These are phyloP conservation scores for Pseudogymnoascus sp. DNA, from an alignment of 2,329 filamentous ascomycete species.

Conservation along the genomic window DNA sequence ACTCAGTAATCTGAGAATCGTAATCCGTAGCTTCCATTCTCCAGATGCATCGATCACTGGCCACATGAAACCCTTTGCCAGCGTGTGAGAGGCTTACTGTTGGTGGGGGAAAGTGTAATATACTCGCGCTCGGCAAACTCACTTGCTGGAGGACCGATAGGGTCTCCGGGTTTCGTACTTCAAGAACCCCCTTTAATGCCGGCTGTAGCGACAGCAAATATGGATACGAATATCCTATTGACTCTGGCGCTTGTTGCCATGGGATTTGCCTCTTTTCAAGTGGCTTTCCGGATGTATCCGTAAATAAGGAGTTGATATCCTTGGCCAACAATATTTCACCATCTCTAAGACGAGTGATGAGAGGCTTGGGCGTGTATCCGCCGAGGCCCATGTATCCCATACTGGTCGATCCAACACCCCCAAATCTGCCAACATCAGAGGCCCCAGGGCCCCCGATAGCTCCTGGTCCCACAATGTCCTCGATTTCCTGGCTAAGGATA, in stretches of 20 bases:
- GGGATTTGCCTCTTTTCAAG: conserved; percentile 82
- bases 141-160: conserved; percentile 84
- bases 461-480: conserved; percentile 72
- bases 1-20: conserved; percentile 75
- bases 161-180: conserved; percentile 88
- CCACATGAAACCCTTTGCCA: conserved; percentile 90
- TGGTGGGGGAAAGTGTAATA: conserved; percentile 85
- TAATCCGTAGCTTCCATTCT: conserved; percentile 92
- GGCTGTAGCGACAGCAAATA: conserved; percentile 85
- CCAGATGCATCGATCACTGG: conserved; percentile 88
- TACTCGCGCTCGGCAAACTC: conserved; percentile 68
- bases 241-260: conserved; percentile 81
- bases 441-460: conserved; percentile 57
- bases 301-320: conserved; percentile 91
- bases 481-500: conserved; percentile 62
- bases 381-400: conserved; percentile 98
- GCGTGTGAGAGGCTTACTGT: conserved; percentile 92
- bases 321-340: conserved; percentile 90
- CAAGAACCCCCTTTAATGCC: conserved; percentile 72
- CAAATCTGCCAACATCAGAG: conserved; percentile 54
- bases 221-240: conserved; percentile 92
- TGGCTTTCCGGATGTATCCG: conserved; percentile 73
- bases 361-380: conserved; percentile 81
- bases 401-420: conserved; percentile 71
- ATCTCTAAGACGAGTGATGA: conserved; percentile 74